Conservation (phyloP, 2,329 filamentous ascomycete species). For the Mycocentrospora acerina region DNA sequence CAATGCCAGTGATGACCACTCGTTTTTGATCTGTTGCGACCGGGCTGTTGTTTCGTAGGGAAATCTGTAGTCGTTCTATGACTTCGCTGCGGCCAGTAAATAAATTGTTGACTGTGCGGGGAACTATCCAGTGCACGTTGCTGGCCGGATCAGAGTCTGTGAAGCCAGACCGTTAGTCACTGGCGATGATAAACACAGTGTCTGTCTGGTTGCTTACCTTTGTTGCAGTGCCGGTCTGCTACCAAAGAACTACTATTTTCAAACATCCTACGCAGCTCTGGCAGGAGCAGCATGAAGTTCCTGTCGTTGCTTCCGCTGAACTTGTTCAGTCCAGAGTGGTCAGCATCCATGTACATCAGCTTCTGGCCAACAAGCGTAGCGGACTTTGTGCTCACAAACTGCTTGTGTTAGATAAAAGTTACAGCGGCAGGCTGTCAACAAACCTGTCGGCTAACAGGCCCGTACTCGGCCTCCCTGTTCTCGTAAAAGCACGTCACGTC, state of each 20-base stretch:
- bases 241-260: no score
- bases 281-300: not conserved
- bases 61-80: conserved; percentile 7
- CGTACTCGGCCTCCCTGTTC: not conserved
- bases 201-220: no score
- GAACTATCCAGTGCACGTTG: conserved; percentile 22
- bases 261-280: not conserved
- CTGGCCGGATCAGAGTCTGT: not conserved
- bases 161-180: not conserved
- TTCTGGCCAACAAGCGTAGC: not conserved
- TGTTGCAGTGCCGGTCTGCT: no score
- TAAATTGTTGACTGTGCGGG: conserved; percentile 18
- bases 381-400: not conserved
- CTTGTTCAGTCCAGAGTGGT: not conserved
- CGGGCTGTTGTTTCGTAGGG: not conserved
- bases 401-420: not conserved
- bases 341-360: not conserved
- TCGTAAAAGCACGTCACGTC: not conserved
- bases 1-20: conserved; percentile 34
- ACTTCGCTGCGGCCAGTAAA: conserved; percentile 24
- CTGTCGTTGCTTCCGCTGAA: not conserved
- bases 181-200: no score
- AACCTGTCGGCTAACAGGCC: no score
- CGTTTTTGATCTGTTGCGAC: conserved; percentile 15
- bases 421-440: no score